Evolutionary conservation across 306 rosid species (phyloP).

Genomic region (Castanea mollissima): DNA sequence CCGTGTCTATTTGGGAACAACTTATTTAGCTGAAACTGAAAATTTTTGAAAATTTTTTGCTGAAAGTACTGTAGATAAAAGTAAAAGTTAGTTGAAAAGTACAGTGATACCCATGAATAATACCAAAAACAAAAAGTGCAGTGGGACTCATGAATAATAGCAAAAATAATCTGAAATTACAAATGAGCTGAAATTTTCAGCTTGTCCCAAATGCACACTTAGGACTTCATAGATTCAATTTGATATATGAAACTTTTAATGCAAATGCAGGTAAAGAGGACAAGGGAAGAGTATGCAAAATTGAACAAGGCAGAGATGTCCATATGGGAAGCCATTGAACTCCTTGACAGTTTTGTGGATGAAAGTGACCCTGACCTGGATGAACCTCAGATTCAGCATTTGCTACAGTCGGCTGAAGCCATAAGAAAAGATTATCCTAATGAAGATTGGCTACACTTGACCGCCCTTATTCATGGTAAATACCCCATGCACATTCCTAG

Average conservation of each 20-base stretch:
- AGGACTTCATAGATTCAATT: neutral
- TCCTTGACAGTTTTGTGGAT: conserved; percentile 40
- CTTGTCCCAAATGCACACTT: no score
- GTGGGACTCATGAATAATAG: fast-evolving
- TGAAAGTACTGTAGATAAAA: no score
- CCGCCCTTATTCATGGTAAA: conserved; percentile 47
- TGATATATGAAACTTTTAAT: neutral
- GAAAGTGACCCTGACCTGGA: conserved; percentile 26
- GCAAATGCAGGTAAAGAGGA: conserved; percentile 33
- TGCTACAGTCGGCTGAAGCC: conserved; percentile 29
- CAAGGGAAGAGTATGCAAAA: conserved; percentile 37
- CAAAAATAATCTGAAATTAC: no score
- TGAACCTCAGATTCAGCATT: conserved; percentile 24
- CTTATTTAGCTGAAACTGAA: no score
- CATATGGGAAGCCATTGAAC: conserved; percentile 47
- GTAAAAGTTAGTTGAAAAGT: no score
- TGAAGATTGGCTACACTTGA: conserved; percentile 39
- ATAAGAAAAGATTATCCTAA: conserved; percentile 24
- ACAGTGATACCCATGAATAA: fast-evolving
- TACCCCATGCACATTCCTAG: neutral
- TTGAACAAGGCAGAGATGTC: conserved; percentile 42
- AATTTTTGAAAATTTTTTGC: no score
- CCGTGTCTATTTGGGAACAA: fast-evolving
- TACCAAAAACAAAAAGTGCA: no score
- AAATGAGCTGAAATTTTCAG: no score